These are phyloP conservation scores for Ottelia alismoides DNA, from an alignment of 106 monocot species.

Conservation along the genomic window DNA sequence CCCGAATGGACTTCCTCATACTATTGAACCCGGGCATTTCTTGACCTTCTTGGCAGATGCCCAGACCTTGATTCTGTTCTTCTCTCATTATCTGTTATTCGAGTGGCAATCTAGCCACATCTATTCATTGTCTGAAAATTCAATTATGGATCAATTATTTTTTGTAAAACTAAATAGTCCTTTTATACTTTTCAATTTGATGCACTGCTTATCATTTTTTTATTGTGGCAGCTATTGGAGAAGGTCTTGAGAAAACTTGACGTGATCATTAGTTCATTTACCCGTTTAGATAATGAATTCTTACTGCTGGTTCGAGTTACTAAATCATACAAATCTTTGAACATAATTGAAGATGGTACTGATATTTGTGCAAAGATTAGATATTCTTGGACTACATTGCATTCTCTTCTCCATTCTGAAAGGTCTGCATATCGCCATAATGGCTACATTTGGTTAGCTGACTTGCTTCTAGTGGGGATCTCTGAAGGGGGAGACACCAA, in stretches of 20 bases:
- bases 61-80: no score
- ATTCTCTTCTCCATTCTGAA: constrained; percentile 85
- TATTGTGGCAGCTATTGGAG: constrained; percentile 80
- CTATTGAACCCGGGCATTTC: no score
- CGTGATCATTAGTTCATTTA: constrained; percentile 42
- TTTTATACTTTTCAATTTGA: no score
- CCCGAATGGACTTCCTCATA: no score
- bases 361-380: constrained; percentile 29
- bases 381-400: constrained; percentile 81
- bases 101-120: no score
- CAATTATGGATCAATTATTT: no score
- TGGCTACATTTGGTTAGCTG: constrained; percentile 91
- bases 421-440: constrained; percentile 62
- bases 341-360: constrained; percentile 35
- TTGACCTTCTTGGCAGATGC: no score
- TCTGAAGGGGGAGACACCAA: constrained; percentile 30
- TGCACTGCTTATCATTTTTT: no score
- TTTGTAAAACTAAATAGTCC: no score
- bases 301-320: constrained; percentile 53
- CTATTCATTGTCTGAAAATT: no score
- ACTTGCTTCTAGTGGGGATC: constrained; percentile 75
- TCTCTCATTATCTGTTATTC: no score
- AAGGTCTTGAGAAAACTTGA: constrained; percentile 65
- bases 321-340: constrained; percentile 43
- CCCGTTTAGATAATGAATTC: constrained; percentile 66